phyloP scores from a whole-genome alignment of 495 filamentous ascomycete genomes.

The Annulohypoxylon stygium region DNA sequence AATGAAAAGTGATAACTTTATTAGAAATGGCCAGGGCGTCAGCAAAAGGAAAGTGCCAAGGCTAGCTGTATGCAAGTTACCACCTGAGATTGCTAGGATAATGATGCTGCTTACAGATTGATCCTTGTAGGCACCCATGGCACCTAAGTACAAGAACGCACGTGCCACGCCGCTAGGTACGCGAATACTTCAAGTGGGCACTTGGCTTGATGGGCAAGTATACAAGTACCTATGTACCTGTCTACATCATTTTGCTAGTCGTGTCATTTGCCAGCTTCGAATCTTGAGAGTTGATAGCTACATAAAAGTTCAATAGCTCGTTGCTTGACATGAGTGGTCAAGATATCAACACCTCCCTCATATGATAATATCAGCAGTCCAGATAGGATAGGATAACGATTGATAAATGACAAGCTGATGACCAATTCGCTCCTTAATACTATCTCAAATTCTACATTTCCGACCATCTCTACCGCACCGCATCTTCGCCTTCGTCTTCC shows the following conservation, averaged over 20 bases:
- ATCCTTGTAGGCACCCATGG: not conserved
- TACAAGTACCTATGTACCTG: slow-evolving; percentile 7
- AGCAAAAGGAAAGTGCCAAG: slow-evolving; percentile 5
- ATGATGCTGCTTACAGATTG: not conserved
- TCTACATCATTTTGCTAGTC: slow-evolving; percentile 20
- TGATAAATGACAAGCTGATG: slow-evolving; percentile 13
- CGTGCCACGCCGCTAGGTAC: not conserved
- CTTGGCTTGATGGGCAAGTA: not conserved
- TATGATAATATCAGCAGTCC: not conserved
- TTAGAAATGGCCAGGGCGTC: slow-evolving; percentile 19
- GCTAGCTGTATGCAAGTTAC: not conserved
- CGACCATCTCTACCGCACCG: not conserved
- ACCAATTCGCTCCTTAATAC: not conserved
- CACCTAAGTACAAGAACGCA: not conserved
- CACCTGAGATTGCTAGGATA: not conserved
- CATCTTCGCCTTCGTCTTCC: not conserved
- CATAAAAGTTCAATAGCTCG: slow-evolving; percentile 13
- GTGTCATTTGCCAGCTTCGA: slow-evolving; percentile 30
- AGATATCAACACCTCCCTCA: slow-evolving; percentile 2
- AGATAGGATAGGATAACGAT: slow-evolving; percentile 6
- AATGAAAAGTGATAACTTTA: slow-evolving; percentile 6
- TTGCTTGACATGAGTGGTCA: not conserved
- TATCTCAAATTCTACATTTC: not conserved
- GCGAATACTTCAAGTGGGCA: too few species aligned
- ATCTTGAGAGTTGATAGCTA: not conserved